Evolutionary conservation across 1,284 basidiomycete species (phyloP), one percentile per base, ranked within the genome.

Genomic region (Cutaneotrichosporon arboriforme): DNA sequence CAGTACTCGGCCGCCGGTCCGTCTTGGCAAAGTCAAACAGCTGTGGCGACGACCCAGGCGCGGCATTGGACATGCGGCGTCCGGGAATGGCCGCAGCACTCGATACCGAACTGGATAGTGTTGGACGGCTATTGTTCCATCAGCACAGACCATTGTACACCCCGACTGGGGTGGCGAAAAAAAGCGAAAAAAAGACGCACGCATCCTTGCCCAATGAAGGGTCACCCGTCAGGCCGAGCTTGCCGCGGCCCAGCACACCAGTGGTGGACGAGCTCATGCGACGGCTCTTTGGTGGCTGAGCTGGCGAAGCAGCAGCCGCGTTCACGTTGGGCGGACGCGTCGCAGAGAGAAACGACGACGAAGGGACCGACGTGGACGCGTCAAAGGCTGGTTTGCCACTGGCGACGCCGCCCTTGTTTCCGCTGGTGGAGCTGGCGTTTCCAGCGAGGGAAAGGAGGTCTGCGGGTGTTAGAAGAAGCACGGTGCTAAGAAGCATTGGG

Each of bases 1-100:
- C 35, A 10, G 49, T 26, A 4, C 62, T 54, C 7, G 65, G 61
- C 13, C 65, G 60, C 17, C 69, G 60, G 54, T 72, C 71, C 18
- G 68, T 72, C 60, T 69, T 72, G 36, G 69, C 62, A 54, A 73
- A 73, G 55, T 73, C 71, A 52, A 69, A 73, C 4, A 73, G 55
- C 48, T 69, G 66, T 8, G 70, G 70, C 10, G 61, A 54, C n/a
- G 56, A 55, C 9, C 40, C 45, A 13, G 42, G 23, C 13, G 52
- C 49, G 18, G 60, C 51, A 20, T 58, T 58, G 15, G 63, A 64
- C 7, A 65, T 59, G 23, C 66, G 58, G 23, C 69, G 67, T 41
- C 59, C 59, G 17, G 61, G 61, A 10, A 67, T 59, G 8, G 65
- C 53, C 7, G 65, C 46, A 57, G 18, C 46, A 20, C 60, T 63